Evolutionary conservation across 495 filamentous ascomycete species (phyloP).

Genomic region (Xylaria palmicola): DNA sequence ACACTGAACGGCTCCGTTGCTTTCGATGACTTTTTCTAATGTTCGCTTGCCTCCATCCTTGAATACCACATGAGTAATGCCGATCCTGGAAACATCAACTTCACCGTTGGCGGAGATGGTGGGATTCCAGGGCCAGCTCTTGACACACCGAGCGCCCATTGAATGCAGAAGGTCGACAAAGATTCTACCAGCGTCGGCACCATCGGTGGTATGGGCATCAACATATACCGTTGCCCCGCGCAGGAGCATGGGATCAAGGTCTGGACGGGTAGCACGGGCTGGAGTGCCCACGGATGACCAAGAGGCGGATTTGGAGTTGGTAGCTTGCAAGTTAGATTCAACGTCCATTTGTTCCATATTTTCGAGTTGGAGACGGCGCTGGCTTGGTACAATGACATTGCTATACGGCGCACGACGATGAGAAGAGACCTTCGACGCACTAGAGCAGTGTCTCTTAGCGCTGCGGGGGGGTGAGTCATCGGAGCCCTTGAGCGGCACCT

Average conservation of each 20-base stretch:
- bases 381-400: conserved; percentile 44
- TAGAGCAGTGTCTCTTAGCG: conserved; percentile 52
- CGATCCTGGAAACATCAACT: conserved; percentile 56
- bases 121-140: conserved; percentile 84
- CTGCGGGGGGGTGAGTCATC: conserved; percentile 58
- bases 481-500: conserved; percentile 71
- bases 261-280: conserved; percentile 51
- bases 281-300: conserved; percentile 57
- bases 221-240: conserved; percentile 82
- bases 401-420: conserved; percentile 28
- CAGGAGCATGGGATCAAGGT: conserved; percentile 52
- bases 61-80: conserved; percentile 93
- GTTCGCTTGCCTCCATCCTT: conserved; percentile 89
- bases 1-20: conserved; percentile 72
- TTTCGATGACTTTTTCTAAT: conserved; percentile 78
- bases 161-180: conserved; percentile 79
- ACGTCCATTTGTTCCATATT: conserved; percentile 17
- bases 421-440: conserved; percentile 49
- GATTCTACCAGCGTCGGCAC: conserved; percentile 78
- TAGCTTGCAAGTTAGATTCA: conserved; percentile 23
- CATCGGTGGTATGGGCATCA: conserved; percentile 89
- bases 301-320: conserved; percentile 38
- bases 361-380: conserved; percentile 26
- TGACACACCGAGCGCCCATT: conserved; percentile 84
- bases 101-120: conserved; percentile 30